Conservation (phyloP, 768 basidiomycete species). For the Tulasnella sp. region DNA sequence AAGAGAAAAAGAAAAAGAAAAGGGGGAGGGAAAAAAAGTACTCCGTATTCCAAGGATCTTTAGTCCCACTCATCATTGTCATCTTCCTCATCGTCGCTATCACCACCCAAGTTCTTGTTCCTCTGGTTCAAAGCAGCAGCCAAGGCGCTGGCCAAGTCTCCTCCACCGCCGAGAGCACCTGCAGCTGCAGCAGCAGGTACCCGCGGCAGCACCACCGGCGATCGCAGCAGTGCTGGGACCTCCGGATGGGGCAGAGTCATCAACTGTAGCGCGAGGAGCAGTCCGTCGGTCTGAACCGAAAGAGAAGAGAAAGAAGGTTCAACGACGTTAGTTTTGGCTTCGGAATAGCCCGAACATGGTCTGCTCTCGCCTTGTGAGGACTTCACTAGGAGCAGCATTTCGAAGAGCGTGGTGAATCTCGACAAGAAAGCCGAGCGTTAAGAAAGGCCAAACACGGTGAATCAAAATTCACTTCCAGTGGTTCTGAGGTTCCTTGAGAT, state of each 20-base stretch:
- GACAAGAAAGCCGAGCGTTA: no score
- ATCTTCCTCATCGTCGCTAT: slow-evolving; percentile 70
- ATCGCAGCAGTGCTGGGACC: neutral
- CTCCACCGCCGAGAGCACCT: slow-evolving; percentile 41
- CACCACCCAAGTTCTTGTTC: slow-evolving; percentile 72
- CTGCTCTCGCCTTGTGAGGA: no score
- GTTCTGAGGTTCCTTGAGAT: no score
- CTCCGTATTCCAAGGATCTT: neutral
- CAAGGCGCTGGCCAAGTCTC: slow-evolving; percentile 71
- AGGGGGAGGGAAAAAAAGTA: no score
- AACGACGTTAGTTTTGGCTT: no score
- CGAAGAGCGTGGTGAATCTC: no score
- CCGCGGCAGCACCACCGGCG: slow-evolving; percentile 14
- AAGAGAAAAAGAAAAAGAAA: neutral
- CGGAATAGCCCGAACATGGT: no score
- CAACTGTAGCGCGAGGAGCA: neutral
- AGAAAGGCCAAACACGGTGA: no score
- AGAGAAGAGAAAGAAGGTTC: no score
- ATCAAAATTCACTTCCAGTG: no score
- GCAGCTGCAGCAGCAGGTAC: slow-evolving; percentile 22
- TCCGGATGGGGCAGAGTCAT: neutral
- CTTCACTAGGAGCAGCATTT: no score
- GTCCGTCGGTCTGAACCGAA: neutral
- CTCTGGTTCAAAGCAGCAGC: slow-evolving; percentile 75
- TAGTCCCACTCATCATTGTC: slow-evolving; percentile 60